Evolutionary conservation across 306 rosid genomes (phyloP).

Genomic region (Coriaria nepalensis): DNA sequence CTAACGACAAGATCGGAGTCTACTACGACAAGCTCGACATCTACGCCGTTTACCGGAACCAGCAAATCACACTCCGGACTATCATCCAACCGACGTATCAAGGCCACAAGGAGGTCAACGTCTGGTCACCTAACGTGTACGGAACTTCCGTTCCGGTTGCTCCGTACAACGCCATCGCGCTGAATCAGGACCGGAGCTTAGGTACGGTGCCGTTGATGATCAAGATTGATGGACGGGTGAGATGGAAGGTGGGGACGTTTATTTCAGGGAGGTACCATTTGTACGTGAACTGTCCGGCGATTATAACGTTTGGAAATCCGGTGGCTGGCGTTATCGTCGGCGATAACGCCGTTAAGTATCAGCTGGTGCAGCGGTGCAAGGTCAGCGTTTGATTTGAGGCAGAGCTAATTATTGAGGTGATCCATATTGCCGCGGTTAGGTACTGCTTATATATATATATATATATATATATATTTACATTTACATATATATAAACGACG

Average conservation of each 20-base stretch:
- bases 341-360: constrained; percentile 56
- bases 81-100: constrained; percentile 61
- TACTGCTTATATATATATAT: not conserved
- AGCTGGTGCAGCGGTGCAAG: constrained; percentile 43
- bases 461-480: no score
- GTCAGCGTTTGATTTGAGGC: constrained; percentile 43
- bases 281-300: constrained; percentile 58
- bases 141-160: constrained; percentile 68
- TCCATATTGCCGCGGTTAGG: not conserved
- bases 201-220: constrained; percentile 34
- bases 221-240: constrained; percentile 58
- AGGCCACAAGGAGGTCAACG: constrained; percentile 60
- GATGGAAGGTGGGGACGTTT: constrained; percentile 76
- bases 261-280: constrained; percentile 50
- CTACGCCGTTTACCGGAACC: constrained; percentile 46
- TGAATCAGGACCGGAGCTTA: constrained; percentile 30
- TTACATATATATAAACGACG: no score
- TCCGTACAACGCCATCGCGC: constrained; percentile 34
- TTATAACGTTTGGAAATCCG: constrained; percentile 28
- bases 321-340: constrained; percentile 27
- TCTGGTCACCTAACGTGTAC: constrained; percentile 84
- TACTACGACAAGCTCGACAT: constrained; percentile 75
- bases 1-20: constrained; percentile 65
- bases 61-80: constrained; percentile 63
- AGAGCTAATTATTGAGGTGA: not conserved